Base-by-base conservation (phyloP, 768 basidiomycete genomes). In the Coprinopsis cinerea region DNA sequence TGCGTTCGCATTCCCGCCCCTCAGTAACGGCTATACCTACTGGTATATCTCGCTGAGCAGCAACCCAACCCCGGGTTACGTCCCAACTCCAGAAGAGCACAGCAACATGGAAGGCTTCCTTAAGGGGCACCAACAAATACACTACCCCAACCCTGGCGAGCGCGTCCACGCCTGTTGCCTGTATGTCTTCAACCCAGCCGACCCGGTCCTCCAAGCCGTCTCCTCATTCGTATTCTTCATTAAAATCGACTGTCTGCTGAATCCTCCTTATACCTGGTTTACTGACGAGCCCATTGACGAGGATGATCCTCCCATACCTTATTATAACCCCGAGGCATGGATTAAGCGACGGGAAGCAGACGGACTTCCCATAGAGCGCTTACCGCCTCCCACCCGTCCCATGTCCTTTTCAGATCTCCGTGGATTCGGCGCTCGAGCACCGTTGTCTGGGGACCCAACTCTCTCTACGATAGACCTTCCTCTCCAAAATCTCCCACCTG, bases 41-140 rank as follows among this genome's bases (percentile, higher is more conserved):
- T 78, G 74, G 73, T 76, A 78, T 49, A 76, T 77, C 35, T 75
- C 74, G 44, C 71, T 77, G 66, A 76, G 75, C 59, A 74, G 70
- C 54, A 78, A 78, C 51, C 74, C 77, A 2, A 62, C 72, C 15
- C 72, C 76, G 4, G 72, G 71, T 11, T 70, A 67, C 41, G 60
- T 69, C 1, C 72, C 72, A 17, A 53, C 50, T n/a, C 48, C 56
- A 4, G 41, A 48, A 10, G 51, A 47, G 7, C 34, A 46, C 4
- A 27, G 11, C 17, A 52, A 52, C 36, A 46, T 52, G 44, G 37
- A 41, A 11, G 36, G 23, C 15, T 52, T 34, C 43, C 48, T 15
- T 28, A 59, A 40, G 53, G 48, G 57, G n/a, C 39, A 49, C 48
- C 50, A 64, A 53, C 68, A 68, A 54, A 58, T 72, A 1, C 76